Conservation (phyloP, 192 early-diverging fungal species). For the Podila verticillata region DNA sequence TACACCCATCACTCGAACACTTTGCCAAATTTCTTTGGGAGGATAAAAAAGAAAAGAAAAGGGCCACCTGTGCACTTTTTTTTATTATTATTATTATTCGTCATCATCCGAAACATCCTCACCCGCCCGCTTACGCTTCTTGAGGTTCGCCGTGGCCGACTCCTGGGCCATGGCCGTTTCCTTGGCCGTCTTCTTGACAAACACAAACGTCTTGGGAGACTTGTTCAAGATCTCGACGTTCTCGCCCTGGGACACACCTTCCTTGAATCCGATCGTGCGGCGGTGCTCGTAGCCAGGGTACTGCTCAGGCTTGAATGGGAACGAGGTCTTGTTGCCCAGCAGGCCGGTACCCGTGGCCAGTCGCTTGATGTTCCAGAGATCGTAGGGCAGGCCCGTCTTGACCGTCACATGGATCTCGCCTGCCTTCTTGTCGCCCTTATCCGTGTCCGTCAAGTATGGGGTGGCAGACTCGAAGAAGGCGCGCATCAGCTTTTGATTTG, state of each 20-base stretch:
- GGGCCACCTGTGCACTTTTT: not conserved
- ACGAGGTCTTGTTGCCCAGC: conserved; percentile 60
- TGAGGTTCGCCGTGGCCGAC: conserved; percentile 27
- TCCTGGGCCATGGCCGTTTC: conserved; percentile 53
- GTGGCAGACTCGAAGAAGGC: conserved; percentile 70
- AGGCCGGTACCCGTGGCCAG: conserved; percentile 76
- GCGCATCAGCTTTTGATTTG: conserved; percentile 79
- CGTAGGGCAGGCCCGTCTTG: conserved; percentile 89
- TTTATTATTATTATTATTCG: conserved; percentile 3
- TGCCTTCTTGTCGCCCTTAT: conserved; percentile 43
- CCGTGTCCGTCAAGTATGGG: conserved; percentile 58
- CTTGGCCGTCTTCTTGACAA: conserved; percentile 66
- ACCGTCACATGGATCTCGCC: conserved; percentile 85
- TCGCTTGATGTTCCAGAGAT: conserved; percentile 84
- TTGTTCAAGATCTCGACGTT: conserved; percentile 84
- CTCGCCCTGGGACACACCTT: conserved; percentile 73
- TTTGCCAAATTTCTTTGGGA: no score
- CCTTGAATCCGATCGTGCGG: conserved; percentile 93
- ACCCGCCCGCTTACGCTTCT: conserved; percentile 45
- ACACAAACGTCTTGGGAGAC: conserved; percentile 74
- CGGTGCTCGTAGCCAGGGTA: conserved; percentile 93
- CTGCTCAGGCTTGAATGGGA: conserved; percentile 71
- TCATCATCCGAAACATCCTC: conserved; percentile 51
- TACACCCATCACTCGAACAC: no score
- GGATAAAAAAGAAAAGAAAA: no score